Evolutionary conservation across 768 basidiomycete genomes (phyloP), one percentile per base, ranked within the genome.

Genomic region (Hypholoma sublateritium): DNA sequence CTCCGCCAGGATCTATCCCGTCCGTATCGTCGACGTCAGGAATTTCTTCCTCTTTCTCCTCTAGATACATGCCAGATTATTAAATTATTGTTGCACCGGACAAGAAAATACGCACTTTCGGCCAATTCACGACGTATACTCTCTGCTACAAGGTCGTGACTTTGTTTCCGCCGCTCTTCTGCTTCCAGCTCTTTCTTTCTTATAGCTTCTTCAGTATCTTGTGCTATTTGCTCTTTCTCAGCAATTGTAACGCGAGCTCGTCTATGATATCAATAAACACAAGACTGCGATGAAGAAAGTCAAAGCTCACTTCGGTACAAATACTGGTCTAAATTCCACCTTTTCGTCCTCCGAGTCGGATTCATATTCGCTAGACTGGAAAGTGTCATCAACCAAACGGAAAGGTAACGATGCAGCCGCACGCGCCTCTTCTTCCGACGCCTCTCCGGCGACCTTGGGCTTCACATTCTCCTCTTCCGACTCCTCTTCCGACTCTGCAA

Each of bases 11-110:
- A 65, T 98, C 95, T 47, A 95, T 69, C 1, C 92, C 96, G 65
- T 99, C 97, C 4, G 93, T 91, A 70, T 99, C 97, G 72, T 98
- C 95, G 0, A 98, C 82, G 59, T 98, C 95, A 2, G 91, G 91
- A 34, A 90, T 74, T 17, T 86, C 71, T 22, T 89, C 89, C 55
- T 91, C 86, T 60, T 92, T 93, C 70, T 98, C 94, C 80, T 93
- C 96, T 98, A 63, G 13, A 19, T 53, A 24, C 22, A 19, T 19
- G 44, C 5, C 17, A 21, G 3, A 47, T 22, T 14, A 8, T 21
- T 39, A 16, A 50, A 16, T 32, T 11, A 52, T 8, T 21, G 21
- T 12, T 42, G 16, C 5, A 13, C 45, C 24, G 45, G 34, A 35
- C 16, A 41, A 4, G 22, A 32, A 7, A 35, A 17, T 32, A 78